Conservation (phyloP, 495 filamentous ascomycete species). For the Xeromyces bisporus region DNA sequence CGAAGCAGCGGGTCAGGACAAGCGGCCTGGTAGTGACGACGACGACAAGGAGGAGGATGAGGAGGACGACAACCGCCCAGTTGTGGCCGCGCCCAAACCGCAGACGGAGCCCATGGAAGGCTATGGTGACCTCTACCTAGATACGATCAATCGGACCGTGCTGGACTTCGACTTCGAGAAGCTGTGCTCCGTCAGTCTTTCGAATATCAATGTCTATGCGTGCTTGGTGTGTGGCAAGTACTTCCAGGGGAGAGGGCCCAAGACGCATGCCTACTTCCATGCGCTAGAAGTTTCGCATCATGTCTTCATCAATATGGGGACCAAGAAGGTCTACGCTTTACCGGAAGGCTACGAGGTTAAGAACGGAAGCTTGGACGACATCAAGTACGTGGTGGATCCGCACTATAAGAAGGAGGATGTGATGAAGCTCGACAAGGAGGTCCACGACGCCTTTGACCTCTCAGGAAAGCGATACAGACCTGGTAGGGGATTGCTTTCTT, state of each 20-base stretch:
- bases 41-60: too few species aligned
- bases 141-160: slow-evolving; percentile 77
- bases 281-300: slow-evolving; percentile 89
- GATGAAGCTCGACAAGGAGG: slow-evolving; percentile 58
- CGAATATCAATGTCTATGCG: slow-evolving; percentile 97
- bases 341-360: slow-evolving; percentile 95
- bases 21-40: slow-evolving; percentile 16
- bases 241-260: slow-evolving; percentile 84
- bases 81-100: slow-evolving; percentile 31
- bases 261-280: slow-evolving; percentile 95
- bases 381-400: slow-evolving; percentile 97
- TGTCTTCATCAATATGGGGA: slow-evolving; percentile 93
- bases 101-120: slow-evolving; percentile 71
- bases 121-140: slow-evolving; percentile 91
- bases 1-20: slow-evolving; percentile 19
- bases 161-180: slow-evolving; percentile 98
- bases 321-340: slow-evolving; percentile 86
- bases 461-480: slow-evolving; percentile 69
- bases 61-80: slow-evolving; percentile 24
- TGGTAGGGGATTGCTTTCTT: slow-evolving; percentile 23
- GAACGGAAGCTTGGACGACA: slow-evolving; percentile 91
- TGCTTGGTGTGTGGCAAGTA: slow-evolving; percentile 97
- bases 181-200: slow-evolving; percentile 84
- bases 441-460: slow-evolving; percentile 60
- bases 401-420: slow-evolving; percentile 65